Base-by-base conservation (phyloP, 1,139 yeast species). In the Candida dubliniensis region DNA sequence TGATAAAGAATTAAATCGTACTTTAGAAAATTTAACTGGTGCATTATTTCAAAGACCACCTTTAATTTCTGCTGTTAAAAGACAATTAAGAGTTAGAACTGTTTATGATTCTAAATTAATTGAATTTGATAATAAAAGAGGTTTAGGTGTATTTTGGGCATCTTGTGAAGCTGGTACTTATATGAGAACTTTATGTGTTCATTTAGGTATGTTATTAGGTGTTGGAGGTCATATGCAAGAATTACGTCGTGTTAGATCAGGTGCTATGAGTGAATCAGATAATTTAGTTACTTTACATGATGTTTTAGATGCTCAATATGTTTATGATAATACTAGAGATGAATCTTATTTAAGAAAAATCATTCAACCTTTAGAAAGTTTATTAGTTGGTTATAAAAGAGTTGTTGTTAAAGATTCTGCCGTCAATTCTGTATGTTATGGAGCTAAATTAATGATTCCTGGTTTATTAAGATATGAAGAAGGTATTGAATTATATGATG, bases 221-320 rank as follows among this genome's bases (percentile, higher is more conserved):
- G 98, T 90, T 58, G 99, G 99, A 67, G 99, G 98, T 58, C 99
- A 93, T 74, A 93, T 93, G 99, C 99, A 93, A 79, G 99, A 93
- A 74, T 84, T 93, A 61, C 90, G 99, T 75, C 91, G 99, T 79
- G 99, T 93, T 52, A 86, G 99, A 74, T 88, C 96, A 36, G 99
- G 99, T 64, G 98, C 98, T 49, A 67, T 93, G 64, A 78, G 84
- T 61, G 99, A 93, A 74, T 79, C 77, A 60, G 98, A 93, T 64
- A 86, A 86, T 67, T 75, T 93, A 77, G 97, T 93, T 49, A 91
- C 99, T 53, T 79, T 93, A 63, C 99, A 93, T 71, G 99, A 93
- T 71, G 95, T 93, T 44, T 76, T 93, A 68, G 99, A 93, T 68
- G 99, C 99, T 44, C 99, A 93, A 74, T 93, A 96, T 87, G 83